These are phyloP conservation scores for Phytophthora pseudosyringae DNA, from an alignment of 352 stramenopile species.

Conservation along the genomic window DNA sequence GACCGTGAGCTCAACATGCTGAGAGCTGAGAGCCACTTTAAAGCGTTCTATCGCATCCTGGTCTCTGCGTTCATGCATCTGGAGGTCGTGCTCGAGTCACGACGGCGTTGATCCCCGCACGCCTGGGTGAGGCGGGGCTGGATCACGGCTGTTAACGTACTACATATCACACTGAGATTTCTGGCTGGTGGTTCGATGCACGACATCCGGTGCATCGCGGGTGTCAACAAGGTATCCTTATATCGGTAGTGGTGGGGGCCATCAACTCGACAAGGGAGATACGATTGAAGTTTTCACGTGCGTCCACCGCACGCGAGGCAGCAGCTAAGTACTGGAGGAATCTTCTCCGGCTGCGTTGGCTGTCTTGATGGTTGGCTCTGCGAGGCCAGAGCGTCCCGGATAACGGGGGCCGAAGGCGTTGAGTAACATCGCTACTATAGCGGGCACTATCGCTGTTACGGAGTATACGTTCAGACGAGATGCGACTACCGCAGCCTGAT, in stretches of 20 bases:
- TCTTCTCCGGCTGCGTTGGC: slow-evolving; percentile 9
- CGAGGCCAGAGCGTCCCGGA: too few relatives aligned
- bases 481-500: background rate
- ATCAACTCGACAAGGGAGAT: background rate
- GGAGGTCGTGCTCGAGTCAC: too few relatives aligned
- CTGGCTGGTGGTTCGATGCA: slow-evolving; percentile 2
- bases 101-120: too few relatives aligned
- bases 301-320: background rate
- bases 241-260: slow-evolving; percentile 4
- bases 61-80: too few relatives aligned
- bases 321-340: background rate
- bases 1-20: too few relatives aligned
- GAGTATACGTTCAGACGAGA: too few relatives aligned
- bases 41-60: too few relatives aligned
- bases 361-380: slow-evolving; percentile 11
- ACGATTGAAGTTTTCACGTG: background rate
- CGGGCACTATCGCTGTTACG: too few relatives aligned
- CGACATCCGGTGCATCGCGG: slow-evolving; percentile 3
- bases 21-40: too few relatives aligned
- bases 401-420: too few relatives aligned
- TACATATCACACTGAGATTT: slow-evolving; percentile 9
- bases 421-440: too few relatives aligned
- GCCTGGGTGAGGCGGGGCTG: background rate
- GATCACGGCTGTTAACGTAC: background rate
- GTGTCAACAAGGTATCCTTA: background rate